These are phyloP conservation scores for Sporobolus alterniflorus DNA, from an alignment of 202 grass and related monocot species.

Conservation along the genomic window DNA sequence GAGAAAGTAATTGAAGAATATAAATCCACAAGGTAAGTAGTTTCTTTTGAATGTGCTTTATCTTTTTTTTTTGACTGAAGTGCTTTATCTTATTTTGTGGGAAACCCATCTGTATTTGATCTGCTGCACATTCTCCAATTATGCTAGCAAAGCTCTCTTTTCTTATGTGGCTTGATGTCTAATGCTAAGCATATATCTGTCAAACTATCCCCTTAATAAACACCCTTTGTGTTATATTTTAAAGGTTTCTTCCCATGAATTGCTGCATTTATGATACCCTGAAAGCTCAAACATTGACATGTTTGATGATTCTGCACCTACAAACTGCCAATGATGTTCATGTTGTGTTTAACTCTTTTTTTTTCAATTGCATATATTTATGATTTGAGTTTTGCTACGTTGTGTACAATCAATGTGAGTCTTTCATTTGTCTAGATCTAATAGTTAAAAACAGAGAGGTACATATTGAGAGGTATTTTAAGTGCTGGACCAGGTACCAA, in stretches of 20 bases:
- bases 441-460: no score
- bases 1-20: conserved; percentile 60
- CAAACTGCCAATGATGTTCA: not conserved
- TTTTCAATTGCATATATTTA: no score
- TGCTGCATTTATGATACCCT: not conserved
- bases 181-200: not conserved
- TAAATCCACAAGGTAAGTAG: conserved; percentile 39
- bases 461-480: no score
- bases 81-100: no score
- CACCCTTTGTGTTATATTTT: not conserved
- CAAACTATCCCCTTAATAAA: conserved; percentile 15
- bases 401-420: no score
- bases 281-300: not conserved
- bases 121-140: not conserved
- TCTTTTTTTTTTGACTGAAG: no score
- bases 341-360: not conserved
- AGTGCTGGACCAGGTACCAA: no score
- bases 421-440: no score
- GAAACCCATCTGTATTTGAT: not conserved
- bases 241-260: not conserved
- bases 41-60: conserved; percentile 14
- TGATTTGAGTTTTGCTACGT: no score
- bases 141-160: not conserved
- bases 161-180: not conserved
- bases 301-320: not conserved